phyloP scores from a whole-genome alignment of 352 stramenopile genomes.

The Pythium pectinolyticum region DNA sequence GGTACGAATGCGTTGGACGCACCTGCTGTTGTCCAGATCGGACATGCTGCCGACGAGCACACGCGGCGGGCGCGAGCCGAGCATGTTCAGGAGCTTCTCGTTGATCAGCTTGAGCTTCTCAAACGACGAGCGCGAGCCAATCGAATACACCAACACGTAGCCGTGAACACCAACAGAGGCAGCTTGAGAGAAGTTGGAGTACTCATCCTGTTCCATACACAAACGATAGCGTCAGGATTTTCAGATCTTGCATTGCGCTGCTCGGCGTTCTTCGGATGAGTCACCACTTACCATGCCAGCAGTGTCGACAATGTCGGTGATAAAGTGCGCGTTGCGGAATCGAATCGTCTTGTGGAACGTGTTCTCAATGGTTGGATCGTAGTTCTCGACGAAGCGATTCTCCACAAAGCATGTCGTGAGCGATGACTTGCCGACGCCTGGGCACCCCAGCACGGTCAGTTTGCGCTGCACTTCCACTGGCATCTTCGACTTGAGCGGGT shows the following conservation, averaged over 20 bases:
- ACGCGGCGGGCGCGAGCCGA: constrained; percentile 91
- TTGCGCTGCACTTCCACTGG: constrained; percentile 95
- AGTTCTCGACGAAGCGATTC: constrained; percentile 91
- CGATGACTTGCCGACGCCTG: constrained; percentile 94
- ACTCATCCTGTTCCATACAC: constrained; percentile 85
- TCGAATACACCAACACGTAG: constrained; percentile 95
- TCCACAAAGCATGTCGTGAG: constrained; percentile 95
- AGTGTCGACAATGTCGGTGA: constrained; percentile 97
- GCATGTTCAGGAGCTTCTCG: constrained; percentile 92
- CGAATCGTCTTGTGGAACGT: constrained; percentile 96
- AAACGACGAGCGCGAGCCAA: constrained; percentile 91
- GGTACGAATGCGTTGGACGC: constrained; percentile 31
- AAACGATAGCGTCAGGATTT: too few species aligned
- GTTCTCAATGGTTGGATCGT: constrained; percentile 97
- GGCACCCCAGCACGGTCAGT: constrained; percentile 93
- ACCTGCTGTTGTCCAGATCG: constrained; percentile 90
- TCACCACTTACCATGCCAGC: constrained; percentile 91
- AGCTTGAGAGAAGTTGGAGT: constrained; percentile 95
- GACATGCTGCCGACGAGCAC: constrained; percentile 95
- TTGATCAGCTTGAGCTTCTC: constrained; percentile 95
- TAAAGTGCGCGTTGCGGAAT: constrained; percentile 96
- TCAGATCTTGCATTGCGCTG: too few species aligned
- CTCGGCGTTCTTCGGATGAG: too few species aligned
- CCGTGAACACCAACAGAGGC: constrained; percentile 94
- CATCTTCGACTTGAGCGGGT: constrained; percentile 39